Evolutionary conservation across 208 protist species (phyloP).

Genomic region (Leptomonas seymouri): DNA sequence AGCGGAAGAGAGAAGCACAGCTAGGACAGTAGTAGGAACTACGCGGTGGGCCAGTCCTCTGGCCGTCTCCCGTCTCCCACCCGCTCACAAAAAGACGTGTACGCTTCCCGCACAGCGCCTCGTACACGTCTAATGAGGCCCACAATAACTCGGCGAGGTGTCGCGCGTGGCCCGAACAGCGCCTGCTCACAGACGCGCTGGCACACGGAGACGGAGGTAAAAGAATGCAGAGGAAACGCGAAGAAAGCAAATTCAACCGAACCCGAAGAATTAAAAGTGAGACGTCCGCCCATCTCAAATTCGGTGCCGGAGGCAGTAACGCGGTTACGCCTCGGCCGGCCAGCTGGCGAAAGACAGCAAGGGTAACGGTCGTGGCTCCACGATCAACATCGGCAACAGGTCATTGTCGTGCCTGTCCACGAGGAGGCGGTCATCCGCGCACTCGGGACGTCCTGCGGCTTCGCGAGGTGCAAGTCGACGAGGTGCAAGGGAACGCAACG

Average conservation of each 20-base stretch:
- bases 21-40: neutral
- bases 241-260: neutral
- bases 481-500: constrained; percentile 9
- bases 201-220: constrained; percentile 4
- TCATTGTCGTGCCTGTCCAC: constrained; percentile 8
- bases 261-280: neutral
- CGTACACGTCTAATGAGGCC: neutral
- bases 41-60: neutral
- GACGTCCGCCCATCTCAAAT: neutral
- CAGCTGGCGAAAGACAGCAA: constrained; percentile 1
- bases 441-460: neutral
- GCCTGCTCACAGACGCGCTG: neutral
- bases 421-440: neutral
- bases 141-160: too few species aligned
- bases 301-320: neutral
- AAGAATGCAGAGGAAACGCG: neutral
- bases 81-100: constrained; percentile 8
- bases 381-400: constrained; percentile 23
- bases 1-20: constrained; percentile 1
- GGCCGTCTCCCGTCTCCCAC: constrained; percentile 10
- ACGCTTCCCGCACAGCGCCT: neutral
- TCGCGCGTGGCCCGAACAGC: neutral
- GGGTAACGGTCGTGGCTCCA: neutral
- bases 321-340: neutral
- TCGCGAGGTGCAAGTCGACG: neutral